Conservation (phyloP, 2,329 filamentous ascomycete genomes). For the Balansia obtecta region DNA sequence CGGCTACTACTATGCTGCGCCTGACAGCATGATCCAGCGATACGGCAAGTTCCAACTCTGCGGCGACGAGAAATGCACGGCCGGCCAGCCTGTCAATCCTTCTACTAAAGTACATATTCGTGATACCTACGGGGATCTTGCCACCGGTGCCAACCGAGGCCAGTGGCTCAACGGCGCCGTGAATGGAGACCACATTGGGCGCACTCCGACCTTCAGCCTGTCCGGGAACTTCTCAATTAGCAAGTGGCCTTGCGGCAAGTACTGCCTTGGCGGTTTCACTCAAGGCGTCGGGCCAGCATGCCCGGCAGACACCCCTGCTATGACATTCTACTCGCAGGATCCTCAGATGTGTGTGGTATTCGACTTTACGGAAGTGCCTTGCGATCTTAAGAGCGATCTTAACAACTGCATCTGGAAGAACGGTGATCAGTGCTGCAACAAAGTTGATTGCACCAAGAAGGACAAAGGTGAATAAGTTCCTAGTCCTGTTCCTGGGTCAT, state of each 20-base stretch:
- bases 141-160: slow-evolving; percentile 6
- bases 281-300: slow-evolving; percentile 9
- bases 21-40: slow-evolving; percentile 9
- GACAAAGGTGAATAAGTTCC: slow-evolving; percentile 1
- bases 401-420: slow-evolving; percentile 11
- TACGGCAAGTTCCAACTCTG: slow-evolving; percentile 11
- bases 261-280: slow-evolving; percentile 9
- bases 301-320: slow-evolving; percentile 7
- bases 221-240: slow-evolving; percentile 10
- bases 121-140: slow-evolving; percentile 9
- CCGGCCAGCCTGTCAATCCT: slow-evolving; percentile 7
- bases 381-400: slow-evolving; percentile 7
- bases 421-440: slow-evolving; percentile 8
- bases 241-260: slow-evolving; percentile 12
- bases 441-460: slow-evolving; percentile 5
- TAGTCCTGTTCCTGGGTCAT: background rate
- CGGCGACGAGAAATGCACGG: slow-evolving; percentile 8
- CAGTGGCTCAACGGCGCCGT: slow-evolving; percentile 10
- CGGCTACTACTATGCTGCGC: slow-evolving; percentile 7
- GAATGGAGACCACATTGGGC: slow-evolving; percentile 8
- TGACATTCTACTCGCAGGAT: slow-evolving; percentile 10
- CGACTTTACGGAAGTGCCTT: slow-evolving; percentile 10
- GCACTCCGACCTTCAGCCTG: slow-evolving; percentile 5
- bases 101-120: slow-evolving; percentile 6
- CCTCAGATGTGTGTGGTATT: slow-evolving; percentile 9